Conservation (phyloP, 495 filamentous ascomycete genomes). For the Penicillium tannophilum region DNA sequence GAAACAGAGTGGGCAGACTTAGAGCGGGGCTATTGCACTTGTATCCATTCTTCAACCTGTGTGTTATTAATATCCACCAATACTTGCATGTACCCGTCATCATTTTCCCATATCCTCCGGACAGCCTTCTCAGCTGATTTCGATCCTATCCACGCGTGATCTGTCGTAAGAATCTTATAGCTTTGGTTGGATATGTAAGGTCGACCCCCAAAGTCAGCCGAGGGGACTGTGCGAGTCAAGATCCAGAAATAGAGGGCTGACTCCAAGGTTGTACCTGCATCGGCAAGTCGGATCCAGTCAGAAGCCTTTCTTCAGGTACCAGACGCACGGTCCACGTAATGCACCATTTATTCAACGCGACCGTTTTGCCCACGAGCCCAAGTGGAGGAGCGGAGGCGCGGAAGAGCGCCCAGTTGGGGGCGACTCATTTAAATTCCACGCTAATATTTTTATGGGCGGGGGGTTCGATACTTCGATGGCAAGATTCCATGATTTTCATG, state of each 20-base stretch:
- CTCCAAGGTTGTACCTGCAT: background rate
- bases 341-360: background rate
- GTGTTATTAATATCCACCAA: constrained; percentile 8
- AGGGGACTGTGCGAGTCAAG: no score
- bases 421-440: background rate
- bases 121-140: background rate
- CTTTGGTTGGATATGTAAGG: no score
- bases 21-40: background rate
- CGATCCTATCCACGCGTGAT: no score
- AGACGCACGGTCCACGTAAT: background rate
- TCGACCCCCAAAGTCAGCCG: no score
- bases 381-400: background rate
- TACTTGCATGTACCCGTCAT: background rate
- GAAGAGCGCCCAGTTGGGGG: background rate
- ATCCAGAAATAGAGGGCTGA: constrained; percentile 12
- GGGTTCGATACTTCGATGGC: background rate
- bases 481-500: background rate
- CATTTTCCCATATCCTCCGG: background rate
- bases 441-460: background rate
- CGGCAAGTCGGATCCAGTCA: no score
- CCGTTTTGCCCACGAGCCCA: background rate
- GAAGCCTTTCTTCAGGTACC: no score
- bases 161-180: no score
- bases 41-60: background rate
- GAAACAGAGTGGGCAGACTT: constrained; percentile 61